Evolutionary conservation across 2,329 filamentous ascomycete genomes (phyloP).

Genomic region (Cladophialophora psammophila): DNA sequence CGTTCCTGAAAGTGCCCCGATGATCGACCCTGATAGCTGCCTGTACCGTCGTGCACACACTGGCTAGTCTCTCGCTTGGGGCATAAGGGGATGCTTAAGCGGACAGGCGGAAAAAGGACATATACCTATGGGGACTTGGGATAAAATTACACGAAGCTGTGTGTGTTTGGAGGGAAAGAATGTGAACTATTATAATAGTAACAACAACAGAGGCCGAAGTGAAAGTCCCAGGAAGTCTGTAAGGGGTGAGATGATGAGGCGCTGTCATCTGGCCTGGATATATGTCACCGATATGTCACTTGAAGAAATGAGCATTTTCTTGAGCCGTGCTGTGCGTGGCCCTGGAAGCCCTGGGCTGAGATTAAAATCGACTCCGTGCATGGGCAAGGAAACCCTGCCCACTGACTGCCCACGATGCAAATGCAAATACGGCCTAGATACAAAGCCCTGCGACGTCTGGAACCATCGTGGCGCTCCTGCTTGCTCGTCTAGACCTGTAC

Average conservation of each 20-base stretch:
- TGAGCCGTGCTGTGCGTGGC: conserved; percentile 10
- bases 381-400: conserved; percentile 14
- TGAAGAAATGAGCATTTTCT: conserved; percentile 27
- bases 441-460: conserved; percentile 12
- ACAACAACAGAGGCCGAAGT: background rate
- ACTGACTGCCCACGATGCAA: background rate
- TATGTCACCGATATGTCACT: conserved; percentile 23
- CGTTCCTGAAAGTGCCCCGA: background rate
- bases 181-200: conserved; percentile 3
- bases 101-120: background rate
- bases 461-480: conserved; percentile 13
- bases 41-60: conserved; percentile 2
- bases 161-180: background rate
- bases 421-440: conserved; percentile 11
- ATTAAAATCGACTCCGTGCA: conserved; percentile 27
- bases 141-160: background rate
- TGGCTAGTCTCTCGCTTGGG: conserved; percentile 15
- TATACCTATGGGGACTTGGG: conserved; percentile 3
- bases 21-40: conserved; percentile 3
- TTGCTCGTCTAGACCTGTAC: conserved; percentile 17
- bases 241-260: conserved; percentile 1
- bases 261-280: conserved; percentile 8
- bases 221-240: background rate
- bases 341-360: conserved; percentile 23
- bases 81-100: conserved; percentile 5